Base-by-base conservation (phyloP, 2,329 filamentous ascomycete genomes). In the Hymenoscyphus albidus region DNA sequence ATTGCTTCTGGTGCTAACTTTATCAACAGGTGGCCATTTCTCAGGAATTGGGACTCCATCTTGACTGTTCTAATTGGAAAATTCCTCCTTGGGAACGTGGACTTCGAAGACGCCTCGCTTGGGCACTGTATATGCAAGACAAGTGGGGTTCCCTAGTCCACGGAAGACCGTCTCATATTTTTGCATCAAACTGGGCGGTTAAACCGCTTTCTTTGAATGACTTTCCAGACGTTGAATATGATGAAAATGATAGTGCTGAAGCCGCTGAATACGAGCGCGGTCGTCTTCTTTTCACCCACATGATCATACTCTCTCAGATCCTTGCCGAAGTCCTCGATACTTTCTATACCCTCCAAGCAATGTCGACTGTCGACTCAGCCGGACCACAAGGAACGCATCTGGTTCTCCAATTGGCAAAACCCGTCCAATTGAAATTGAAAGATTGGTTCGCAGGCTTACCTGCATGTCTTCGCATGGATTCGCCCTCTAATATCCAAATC, bases 321-420 rank as follows among this genome's bases (percentile, higher is more conserved):
- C 85, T 94, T 69, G 83, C 90, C 57, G 90, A 93, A 75, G 91
- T 93, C 63, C 86, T 93, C 72, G 89, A 93, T 71, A 91, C 89
- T 0, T 93, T 94, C 73, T 94, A 93, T 78, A 92, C 89, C 1
- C 83, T 93, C 62, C 85, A 88, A 63, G 90, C 91, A n/a, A 89
- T 89, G 78, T 85, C 87, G 67, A 85, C 85, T 42, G 88, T 91
- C 64, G 79, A 82, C 6, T 83, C 85, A 59, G 88, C 89, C 7
- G 89, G 89, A 0, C 77, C 81, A 1, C 88, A 90, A 73, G 89
- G 89, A 40, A 91, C 89, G 1, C 86, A 90, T 68, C 78, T 92
- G 48, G 88, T 93, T 14, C 79, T 94, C 59, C 86, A 88, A 40
- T 82, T 91, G 61, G 91, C 90, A 14, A 94, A 94, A 75, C 90